Percentiles rank a stretch among this genome's conserved stretches.
Evolutionary conservation across 805 yeast species (phyloP).

Genomic region (Starmerella stellata): DNA sequence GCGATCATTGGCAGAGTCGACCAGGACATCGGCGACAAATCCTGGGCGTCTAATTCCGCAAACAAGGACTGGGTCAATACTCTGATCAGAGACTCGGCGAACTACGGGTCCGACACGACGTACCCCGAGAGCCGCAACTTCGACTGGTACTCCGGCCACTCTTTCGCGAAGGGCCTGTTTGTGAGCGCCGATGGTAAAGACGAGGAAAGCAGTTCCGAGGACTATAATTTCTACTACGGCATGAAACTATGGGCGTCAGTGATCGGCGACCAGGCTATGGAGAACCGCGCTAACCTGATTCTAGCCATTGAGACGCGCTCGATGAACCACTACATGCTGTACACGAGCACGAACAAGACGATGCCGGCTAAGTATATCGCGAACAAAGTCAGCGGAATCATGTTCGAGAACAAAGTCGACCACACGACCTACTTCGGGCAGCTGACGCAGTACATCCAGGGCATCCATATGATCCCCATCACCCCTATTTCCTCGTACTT

Average conservation of each 20-base stretch:
- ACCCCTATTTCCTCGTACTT: slow-evolving; percentile 44
- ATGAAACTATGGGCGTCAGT: slow-evolving; percentile 53
- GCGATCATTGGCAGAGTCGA: slow-evolving; percentile 61
- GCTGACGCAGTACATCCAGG: slow-evolving; percentile 47
- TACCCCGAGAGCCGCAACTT: slow-evolving; percentile 51
- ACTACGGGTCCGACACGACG: slow-evolving; percentile 31
- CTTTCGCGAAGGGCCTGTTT: slow-evolving; percentile 56
- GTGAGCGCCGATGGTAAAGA: slow-evolving; percentile 50
- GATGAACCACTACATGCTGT: slow-evolving; percentile 39
- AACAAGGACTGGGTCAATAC: slow-evolving; percentile 42
- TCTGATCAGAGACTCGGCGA: slow-evolving; percentile 49
- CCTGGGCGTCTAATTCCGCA: slow-evolving; percentile 28
- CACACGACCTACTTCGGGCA: slow-evolving; percentile 57
- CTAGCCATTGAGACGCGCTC: slow-evolving; percentile 37
- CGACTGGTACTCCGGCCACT: slow-evolving; percentile 59
- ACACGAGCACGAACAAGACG: slow-evolving; percentile 30
- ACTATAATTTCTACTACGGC: slow-evolving; percentile 49
- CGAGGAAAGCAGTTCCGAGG: slow-evolving; percentile 56
- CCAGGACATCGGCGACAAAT: slow-evolving; percentile 25
- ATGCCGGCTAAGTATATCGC: slow-evolving; percentile 35
- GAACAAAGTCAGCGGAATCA: slow-evolving; percentile 51
- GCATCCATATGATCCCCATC: slow-evolving; percentile 61
- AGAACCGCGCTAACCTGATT: slow-evolving; percentile 39
- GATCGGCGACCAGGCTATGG: slow-evolving; percentile 35
- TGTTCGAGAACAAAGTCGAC: slow-evolving; percentile 54